Evolutionary conservation across 2,329 filamentous ascomycete genomes (phyloP).

Genomic region (Lachnellula suecica): DNA sequence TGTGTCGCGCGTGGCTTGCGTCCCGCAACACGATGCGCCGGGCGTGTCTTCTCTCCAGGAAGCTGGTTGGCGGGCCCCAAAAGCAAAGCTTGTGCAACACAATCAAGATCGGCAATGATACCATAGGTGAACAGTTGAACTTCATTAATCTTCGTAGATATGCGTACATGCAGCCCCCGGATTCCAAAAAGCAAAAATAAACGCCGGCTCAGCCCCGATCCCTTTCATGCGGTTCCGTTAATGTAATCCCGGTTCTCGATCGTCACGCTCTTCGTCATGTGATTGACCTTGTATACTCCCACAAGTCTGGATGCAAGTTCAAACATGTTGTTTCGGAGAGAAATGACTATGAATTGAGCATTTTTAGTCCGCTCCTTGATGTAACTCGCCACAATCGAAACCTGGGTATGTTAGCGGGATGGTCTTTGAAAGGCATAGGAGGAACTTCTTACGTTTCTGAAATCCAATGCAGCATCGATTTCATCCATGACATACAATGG

Average conservation of each 20-base stretch:
- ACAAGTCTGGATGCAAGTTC: constrained; percentile 93
- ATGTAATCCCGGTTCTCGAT: constrained; percentile 83
- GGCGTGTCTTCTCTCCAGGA: no score
- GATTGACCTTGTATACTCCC: constrained; percentile 98
- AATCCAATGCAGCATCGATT: constrained; percentile 96
- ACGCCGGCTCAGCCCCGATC: constrained; percentile 1
- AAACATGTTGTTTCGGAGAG: constrained; percentile 98
- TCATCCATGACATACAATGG: constrained; percentile 99
- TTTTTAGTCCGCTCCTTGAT: constrained; percentile 99
- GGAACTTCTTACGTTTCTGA: constrained; percentile 80
- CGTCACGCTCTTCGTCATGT: constrained; percentile 93
- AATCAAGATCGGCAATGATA: not conserved
- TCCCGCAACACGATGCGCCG: no score
- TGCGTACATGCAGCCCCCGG: not conserved
- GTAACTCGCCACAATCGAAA: constrained; percentile 96
- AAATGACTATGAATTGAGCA: constrained; percentile 98
- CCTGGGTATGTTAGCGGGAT: constrained; percentile 46
- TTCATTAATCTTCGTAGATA: constrained; percentile 21
- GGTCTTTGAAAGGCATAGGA: not conserved
- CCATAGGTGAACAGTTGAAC: not conserved
- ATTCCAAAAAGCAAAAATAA: not conserved
- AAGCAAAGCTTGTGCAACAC: constrained; percentile 1
- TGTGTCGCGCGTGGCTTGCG: no score
- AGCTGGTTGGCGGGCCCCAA: no score
- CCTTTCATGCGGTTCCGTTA: constrained; percentile 16